Percentiles rank a stretch among this genome's conserved stretches.
Evolutionary conservation across 129 eudicot species (phyloP).

Genomic region (Mikania micrantha): DNA sequence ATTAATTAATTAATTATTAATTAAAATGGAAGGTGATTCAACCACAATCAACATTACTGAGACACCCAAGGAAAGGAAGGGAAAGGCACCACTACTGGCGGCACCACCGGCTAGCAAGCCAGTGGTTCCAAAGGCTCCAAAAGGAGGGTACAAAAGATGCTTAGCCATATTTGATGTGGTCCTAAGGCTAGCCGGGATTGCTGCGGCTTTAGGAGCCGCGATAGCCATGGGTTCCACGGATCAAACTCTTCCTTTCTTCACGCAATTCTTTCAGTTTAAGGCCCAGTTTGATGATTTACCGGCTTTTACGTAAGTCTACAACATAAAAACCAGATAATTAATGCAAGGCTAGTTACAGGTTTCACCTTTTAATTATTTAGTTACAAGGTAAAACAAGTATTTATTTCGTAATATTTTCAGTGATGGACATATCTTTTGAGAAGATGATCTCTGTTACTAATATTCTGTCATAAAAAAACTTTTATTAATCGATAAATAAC

Average conservation of each 20-base stretch:
- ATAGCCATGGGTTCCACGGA: constrained; percentile 77
- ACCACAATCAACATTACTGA: constrained; percentile 36
- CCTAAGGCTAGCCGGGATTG: constrained; percentile 52
- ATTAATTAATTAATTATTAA: too few relatives aligned
- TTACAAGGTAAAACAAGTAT: not conserved
- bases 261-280: constrained; percentile 82
- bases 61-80: constrained; percentile 59
- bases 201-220: constrained; percentile 60
- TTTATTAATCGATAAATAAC: not conserved
- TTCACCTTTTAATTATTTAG: too few relatives aligned
- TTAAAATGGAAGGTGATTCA: constrained; percentile 54
- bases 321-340: not conserved
- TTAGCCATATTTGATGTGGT: constrained; percentile 62
- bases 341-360: too few relatives aligned
- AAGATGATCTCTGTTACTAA: too few relatives aligned
- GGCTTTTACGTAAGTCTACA: constrained; percentile 52
- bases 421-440: not conserved
- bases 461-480: not conserved
- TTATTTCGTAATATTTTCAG: not conserved
- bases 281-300: constrained; percentile 77
- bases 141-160: constrained; percentile 53
- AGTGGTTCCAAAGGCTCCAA: constrained; percentile 13
- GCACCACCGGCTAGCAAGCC: constrained; percentile 36
- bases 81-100: constrained; percentile 68
- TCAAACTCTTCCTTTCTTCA: constrained; percentile 89